These are phyloP conservation scores for Penicillium paxilli DNA, from an alignment of 495 filamentous ascomycete species.

Conservation along the genomic window DNA sequence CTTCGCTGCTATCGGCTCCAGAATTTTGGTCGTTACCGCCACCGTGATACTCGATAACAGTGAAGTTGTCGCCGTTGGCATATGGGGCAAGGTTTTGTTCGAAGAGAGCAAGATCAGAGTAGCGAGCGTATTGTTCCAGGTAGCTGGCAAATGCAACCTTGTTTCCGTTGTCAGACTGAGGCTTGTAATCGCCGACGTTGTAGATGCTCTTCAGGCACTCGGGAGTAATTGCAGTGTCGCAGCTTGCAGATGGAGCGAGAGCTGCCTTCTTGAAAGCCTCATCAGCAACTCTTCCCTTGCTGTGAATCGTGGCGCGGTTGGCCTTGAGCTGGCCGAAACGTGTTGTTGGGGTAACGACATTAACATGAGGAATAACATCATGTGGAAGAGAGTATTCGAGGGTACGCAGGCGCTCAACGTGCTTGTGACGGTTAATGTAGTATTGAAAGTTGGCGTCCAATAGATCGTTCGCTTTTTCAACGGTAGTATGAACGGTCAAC, in stretches of 20 bases:
- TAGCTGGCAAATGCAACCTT: slow-evolving; percentile 67
- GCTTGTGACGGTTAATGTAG: slow-evolving; percentile 43
- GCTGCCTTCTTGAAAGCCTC: slow-evolving; percentile 20
- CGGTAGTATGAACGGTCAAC: slow-evolving; percentile 57
- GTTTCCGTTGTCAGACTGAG: slow-evolving; percentile 33
- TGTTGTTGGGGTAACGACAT: slow-evolving; percentile 58
- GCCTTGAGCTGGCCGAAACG: slow-evolving; percentile 51
- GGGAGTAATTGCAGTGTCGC: slow-evolving; percentile 54
- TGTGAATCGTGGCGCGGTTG: slow-evolving; percentile 33
- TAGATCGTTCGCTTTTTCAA: slow-evolving; percentile 53
- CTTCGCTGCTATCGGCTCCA: slow-evolving; percentile 56
- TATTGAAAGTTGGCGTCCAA: slow-evolving; percentile 58
- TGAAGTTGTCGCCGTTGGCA: slow-evolving; percentile 62
- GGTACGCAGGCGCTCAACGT: slow-evolving; percentile 54
- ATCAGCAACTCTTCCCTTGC: slow-evolving; percentile 24
- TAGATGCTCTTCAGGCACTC: slow-evolving; percentile 62
- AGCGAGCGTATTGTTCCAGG: slow-evolving; percentile 64
- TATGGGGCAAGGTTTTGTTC: slow-evolving; percentile 53
- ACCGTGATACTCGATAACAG: slow-evolving; percentile 58
- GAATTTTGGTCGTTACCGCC: slow-evolving; percentile 54
- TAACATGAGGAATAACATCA: slow-evolving; percentile 44
- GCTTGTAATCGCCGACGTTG: slow-evolving; percentile 54
- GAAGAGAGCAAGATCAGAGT: slow-evolving; percentile 58
- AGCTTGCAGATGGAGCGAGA: slow-evolving; percentile 23
- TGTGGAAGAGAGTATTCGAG: slow-evolving; percentile 60